A percentile compares a stretch with the other conserved stretches of the same genome.
Evolutionary conservation across 2,329 filamentous ascomycete species (phyloP).

Genomic region (Curvularia sp.): DNA sequence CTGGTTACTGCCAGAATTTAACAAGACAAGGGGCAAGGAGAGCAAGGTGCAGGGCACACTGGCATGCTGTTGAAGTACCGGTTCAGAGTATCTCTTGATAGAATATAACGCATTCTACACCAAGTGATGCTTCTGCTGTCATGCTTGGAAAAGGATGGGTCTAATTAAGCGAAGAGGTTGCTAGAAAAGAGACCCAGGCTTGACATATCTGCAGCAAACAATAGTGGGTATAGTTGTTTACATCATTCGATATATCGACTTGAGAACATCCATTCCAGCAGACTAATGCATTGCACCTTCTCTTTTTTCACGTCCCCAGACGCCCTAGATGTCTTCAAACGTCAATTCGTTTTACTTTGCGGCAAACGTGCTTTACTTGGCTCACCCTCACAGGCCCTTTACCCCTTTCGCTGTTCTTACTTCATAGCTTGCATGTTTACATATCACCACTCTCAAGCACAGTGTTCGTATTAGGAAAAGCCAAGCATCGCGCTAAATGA

Average conservation of each 20-base stretch:
- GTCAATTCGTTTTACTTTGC: not conserved
- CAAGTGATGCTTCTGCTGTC: too few species aligned
- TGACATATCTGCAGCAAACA: not conserved
- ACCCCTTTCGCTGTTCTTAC: not conserved
- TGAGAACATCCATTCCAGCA: not conserved
- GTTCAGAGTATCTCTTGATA: not conserved
- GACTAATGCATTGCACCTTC: not conserved
- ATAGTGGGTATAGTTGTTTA: not conserved
- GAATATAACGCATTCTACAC: not conserved
- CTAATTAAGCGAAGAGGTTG: not conserved
- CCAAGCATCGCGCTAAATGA: not conserved
- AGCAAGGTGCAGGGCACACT: not conserved
- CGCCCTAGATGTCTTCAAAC: not conserved
- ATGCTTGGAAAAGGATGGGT: not conserved
- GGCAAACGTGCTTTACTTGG: not conserved
- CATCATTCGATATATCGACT: not conserved
- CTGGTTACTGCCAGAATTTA: not conserved
- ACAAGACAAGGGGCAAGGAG: not conserved
- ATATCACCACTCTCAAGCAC: not conserved
- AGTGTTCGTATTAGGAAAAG: not conserved
- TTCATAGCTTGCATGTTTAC: not conserved
- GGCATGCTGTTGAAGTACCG: not conserved
- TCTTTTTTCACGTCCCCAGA: not conserved
- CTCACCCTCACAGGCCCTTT: not conserved
- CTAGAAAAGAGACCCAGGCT: not conserved